Evolutionary conservation across 352 stramenopile genomes (phyloP), one percentile per base, ranked within the genome.

Genomic region (Pythium periplocum): DNA sequence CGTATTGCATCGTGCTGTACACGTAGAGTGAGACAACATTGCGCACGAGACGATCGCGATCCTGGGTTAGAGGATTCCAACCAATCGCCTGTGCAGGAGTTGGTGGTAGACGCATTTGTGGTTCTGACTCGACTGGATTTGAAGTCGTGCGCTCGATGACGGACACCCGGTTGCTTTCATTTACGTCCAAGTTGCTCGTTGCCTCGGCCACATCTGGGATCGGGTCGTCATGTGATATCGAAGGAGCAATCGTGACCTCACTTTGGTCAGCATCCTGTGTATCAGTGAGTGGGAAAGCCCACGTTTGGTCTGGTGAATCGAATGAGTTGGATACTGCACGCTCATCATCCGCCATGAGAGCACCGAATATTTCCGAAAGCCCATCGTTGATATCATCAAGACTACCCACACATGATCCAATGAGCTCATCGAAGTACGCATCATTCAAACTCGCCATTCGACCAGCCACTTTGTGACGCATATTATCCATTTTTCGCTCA

Each of bases 131-230:
- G 17, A 26, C 17, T 26, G 17, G 17, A 26, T 26, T 26, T 26
- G 17, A 26, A 26, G 17, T 26, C 17, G 26, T 53, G 49, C 48
- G 51, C 12, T 5, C 7, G 5, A 6, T 35, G 9, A 44, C 35
- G 36, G 56, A 35, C 35, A 32, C 55, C 7, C 12, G 38, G 12
- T 8, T 42, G 38, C 52, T 10, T 31, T 5, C 35, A 31, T 41
- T n/a, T 48, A 76, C 31, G 47, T 64, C 66, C 66, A 75, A 31
- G 72, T 59, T 35, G 51, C 38, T 8, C 59, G 62, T 9, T 51
- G 31, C 45, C 69, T 75, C 3, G 69, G 45, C 52, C 53, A 48
- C 11, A 75, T 57, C 40, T 59, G 12, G 40, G 53, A 42, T 42
- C 38, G 38, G 17, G 17, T 26, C 17, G 17, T 26, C 17, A 26